These are phyloP conservation scores for Copromyces sp. DNA, from an alignment of 495 filamentous ascomycete genomes.

Conservation along the genomic window DNA sequence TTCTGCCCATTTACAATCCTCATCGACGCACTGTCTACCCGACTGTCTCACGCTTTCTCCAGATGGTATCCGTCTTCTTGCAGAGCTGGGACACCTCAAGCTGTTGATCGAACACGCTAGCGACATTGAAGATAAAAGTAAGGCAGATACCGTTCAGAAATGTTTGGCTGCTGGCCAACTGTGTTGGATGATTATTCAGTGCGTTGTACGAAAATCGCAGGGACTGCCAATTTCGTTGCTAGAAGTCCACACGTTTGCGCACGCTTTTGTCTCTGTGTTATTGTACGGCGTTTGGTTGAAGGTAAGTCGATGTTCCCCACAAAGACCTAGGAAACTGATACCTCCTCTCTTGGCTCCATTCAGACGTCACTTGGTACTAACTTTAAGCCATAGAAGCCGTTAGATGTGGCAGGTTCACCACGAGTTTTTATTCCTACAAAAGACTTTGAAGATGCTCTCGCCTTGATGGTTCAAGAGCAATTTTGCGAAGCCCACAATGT, in stretches of 20 bases:
- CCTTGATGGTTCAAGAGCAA: background rate
- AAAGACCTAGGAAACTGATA: no score
- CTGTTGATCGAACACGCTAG: background rate
- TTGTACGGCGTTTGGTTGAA: no score
- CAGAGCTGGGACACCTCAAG: background rate
- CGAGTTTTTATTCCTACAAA: background rate
- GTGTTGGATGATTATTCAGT: background rate
- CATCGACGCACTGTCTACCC: background rate
- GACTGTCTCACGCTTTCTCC: background rate
- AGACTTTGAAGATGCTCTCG: background rate
- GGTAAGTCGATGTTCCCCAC: no score
- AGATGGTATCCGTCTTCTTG: background rate
- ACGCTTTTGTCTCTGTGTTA: no score
- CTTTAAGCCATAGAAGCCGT: no score
- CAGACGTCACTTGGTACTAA: no score
- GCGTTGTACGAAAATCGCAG: background rate
- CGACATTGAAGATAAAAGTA: background rate
- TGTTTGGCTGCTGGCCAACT: background rate
- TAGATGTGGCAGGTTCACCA: no score
- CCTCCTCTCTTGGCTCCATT: no score
- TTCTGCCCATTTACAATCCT: no score
- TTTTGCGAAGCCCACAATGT: background rate
- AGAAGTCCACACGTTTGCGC: background rate
- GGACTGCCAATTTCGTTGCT: background rate
- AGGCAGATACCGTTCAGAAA: background rate